phyloP scores from a whole-genome alignment of 2,329 filamentous ascomycete genomes.

The Nothophaeocryptopus gaeumannii region DNA sequence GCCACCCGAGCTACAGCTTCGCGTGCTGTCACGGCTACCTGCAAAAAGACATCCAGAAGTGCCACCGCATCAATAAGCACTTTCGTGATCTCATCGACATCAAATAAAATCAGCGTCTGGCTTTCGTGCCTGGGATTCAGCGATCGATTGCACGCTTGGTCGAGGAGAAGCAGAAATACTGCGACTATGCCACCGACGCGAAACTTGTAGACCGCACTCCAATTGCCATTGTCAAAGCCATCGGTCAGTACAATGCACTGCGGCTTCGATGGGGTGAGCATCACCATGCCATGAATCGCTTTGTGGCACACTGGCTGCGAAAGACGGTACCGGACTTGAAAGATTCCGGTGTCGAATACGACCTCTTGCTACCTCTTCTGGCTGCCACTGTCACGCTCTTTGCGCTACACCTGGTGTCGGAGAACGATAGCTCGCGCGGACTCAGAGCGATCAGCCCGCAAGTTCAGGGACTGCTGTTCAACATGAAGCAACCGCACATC shows the following conservation, averaged over 20 bases:
- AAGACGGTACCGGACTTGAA: neutral
- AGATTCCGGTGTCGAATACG: neutral
- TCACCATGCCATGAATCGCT: neutral
- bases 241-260: neutral
- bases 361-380: neutral
- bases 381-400: too few species aligned
- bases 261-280: too few species aligned
- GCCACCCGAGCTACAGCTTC: constrained; percentile 7
- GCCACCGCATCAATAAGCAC: constrained; percentile 1
- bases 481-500: too few species aligned
- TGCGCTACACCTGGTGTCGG: too few species aligned
- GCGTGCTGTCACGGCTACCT: neutral
- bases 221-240: neutral
- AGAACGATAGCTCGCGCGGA: too few species aligned
- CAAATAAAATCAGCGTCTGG: neutral
- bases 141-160: neutral
- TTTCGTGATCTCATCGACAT: constrained; percentile 2
- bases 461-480: too few species aligned
- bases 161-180: neutral
- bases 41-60: constrained; percentile 4
- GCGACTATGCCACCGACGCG: neutral
- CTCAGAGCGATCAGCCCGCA: too few species aligned
- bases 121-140: neutral
- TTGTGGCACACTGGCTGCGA: neutral
- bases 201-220: neutral